These are phyloP conservation scores for Xylariaceae sp. DNA, from an alignment of 2,329 filamentous ascomycete species.

Conservation along the genomic window DNA sequence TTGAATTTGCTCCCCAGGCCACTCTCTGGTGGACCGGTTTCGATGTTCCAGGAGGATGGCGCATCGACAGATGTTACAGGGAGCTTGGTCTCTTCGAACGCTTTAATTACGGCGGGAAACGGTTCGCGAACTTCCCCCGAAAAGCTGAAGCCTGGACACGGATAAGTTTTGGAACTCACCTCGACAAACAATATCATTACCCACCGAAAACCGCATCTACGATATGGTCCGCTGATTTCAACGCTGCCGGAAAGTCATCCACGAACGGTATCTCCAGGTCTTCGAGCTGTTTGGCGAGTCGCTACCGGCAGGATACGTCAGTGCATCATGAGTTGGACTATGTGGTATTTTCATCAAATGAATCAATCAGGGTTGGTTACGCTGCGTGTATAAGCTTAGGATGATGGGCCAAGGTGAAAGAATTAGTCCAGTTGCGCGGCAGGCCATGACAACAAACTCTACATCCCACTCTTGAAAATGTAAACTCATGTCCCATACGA, in stretches of 20 bases:
- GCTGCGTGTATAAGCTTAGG: too few species aligned
- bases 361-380: too few species aligned
- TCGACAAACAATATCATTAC: slow-evolving; percentile 19
- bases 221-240: slow-evolving; percentile 70
- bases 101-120: slow-evolving; percentile 75
- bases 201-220: slow-evolving; percentile 90
- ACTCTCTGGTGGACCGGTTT: slow-evolving; percentile 71
- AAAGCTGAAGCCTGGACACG: slow-evolving; percentile 74
- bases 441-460: too few species aligned
- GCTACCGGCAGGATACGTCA: slow-evolving; percentile 41
- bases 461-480: too few species aligned
- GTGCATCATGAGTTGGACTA: background rate
- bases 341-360: too few species aligned
- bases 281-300: slow-evolving; percentile 78
- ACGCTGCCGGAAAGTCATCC: slow-evolving; percentile 67
- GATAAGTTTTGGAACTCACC: slow-evolving; percentile 10
- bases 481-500: too few species aligned
- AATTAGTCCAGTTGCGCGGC: too few species aligned
- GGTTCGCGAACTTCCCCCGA: slow-evolving; percentile 88
- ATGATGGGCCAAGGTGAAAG: too few species aligned
- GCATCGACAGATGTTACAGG: slow-evolving; percentile 88
- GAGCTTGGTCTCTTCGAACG: slow-evolving; percentile 66
- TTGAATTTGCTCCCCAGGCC: slow-evolving; percentile 78
- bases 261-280: slow-evolving; percentile 81
- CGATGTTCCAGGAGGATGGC: slow-evolving; percentile 92